Evolutionary conservation across 2,329 filamentous ascomycete genomes (phyloP).

Genomic region (Hymenoscyphus salicellus): DNA sequence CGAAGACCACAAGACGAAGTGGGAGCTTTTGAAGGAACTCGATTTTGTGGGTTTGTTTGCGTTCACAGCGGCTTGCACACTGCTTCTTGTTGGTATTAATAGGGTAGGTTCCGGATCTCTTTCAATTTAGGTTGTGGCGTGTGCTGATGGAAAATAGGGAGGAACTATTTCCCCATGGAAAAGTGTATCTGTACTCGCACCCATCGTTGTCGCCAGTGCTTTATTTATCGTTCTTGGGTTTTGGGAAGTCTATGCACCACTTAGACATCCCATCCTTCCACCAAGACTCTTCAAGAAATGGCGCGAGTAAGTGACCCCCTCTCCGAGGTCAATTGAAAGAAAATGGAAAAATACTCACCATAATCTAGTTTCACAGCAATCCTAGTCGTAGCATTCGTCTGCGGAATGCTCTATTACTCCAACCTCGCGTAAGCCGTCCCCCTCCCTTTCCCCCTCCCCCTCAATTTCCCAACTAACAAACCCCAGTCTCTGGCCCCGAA

Average conservation of each 20-base stretch:
- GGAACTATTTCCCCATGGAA: constrained; percentile 33
- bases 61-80: constrained; percentile 30
- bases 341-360: background rate
- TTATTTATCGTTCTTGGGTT: constrained; percentile 33
- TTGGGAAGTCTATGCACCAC: constrained; percentile 31
- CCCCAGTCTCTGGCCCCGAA: constrained; percentile 26
- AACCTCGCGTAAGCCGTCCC: background rate
- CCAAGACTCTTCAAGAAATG: constrained; percentile 33
- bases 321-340: background rate
- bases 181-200: constrained; percentile 23
- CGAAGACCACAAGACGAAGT: constrained; percentile 37
- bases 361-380: constrained; percentile 31
- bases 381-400: constrained; percentile 36
- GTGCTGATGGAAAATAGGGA: constrained; percentile 19
- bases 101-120: background rate
- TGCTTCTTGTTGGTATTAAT: constrained; percentile 35
- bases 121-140: background rate
- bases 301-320: constrained; percentile 7
- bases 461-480: background rate
- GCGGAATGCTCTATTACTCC: constrained; percentile 35
- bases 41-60: constrained; percentile 45
- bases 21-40: constrained; percentile 42
- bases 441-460: background rate
- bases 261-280: constrained; percentile 35
- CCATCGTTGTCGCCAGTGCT: constrained; percentile 30